phyloP scores from a whole-genome alignment of 768 basidiomycete genomes.

The Lentinula guzmanii region DNA sequence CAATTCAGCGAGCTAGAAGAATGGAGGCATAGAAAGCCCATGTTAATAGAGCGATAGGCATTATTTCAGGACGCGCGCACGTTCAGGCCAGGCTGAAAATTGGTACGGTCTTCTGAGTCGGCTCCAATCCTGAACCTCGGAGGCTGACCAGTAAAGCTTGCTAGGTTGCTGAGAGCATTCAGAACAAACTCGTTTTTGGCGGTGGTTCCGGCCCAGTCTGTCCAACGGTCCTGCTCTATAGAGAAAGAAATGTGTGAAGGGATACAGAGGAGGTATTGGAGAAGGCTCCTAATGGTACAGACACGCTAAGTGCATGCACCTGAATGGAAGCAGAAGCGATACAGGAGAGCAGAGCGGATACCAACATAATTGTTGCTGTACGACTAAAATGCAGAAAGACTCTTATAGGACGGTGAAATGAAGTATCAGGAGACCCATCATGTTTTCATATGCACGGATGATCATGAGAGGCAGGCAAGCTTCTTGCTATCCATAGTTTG shows the following conservation, averaged over 20 bases:
- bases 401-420: not conserved
- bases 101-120: constrained; percentile 51
- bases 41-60: not conserved
- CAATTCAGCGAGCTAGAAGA: constrained; percentile 36
- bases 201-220: constrained; percentile 56
- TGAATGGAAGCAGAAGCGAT: not conserved
- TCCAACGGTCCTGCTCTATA: constrained; percentile 67
- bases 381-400: not conserved
- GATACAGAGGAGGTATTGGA: constrained; percentile 28
- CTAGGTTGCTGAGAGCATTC: constrained; percentile 55
- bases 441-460: not conserved
- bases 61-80: constrained; percentile 20
- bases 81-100: constrained; percentile 41
- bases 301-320: not conserved
- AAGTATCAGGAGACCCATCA: not conserved
- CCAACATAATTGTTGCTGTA: not conserved
- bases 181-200: constrained; percentile 52
- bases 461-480: not conserved
- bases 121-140: constrained; percentile 59
- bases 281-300: constrained; percentile 27
- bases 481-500: too few species aligned
- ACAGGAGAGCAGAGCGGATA: not conserved
- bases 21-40: not conserved
- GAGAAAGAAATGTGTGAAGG: constrained; percentile 56
- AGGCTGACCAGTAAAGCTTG: constrained; percentile 40